Evolutionary conservation across 176 grass and related monocot genomes (phyloP).

Genomic region (Juncus inflexus): DNA sequence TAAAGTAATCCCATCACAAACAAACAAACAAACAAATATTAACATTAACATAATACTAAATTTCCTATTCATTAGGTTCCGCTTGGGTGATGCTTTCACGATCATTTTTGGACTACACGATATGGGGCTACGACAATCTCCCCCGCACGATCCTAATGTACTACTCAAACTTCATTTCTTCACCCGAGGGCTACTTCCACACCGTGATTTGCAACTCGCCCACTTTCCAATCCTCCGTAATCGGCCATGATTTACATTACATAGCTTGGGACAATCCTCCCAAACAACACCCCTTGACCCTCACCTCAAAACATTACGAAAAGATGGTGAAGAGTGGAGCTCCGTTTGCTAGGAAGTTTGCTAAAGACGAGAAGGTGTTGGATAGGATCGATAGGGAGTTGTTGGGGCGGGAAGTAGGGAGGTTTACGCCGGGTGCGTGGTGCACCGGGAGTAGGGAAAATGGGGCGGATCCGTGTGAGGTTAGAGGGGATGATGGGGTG

Average conservation of each 20-base stretch:
- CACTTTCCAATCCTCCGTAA: slow-evolving; percentile 51
- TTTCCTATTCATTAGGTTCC: slow-evolving; percentile 59
- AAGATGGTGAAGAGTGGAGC: slow-evolving; percentile 71
- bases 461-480: slow-evolving; percentile 51
- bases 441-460: slow-evolving; percentile 44
- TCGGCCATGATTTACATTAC: slow-evolving; percentile 87
- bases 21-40: neutral
- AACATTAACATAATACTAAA: no score
- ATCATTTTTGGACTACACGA: slow-evolving; percentile 77
- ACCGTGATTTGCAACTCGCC: slow-evolving; percentile 81
- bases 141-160: slow-evolving; percentile 80
- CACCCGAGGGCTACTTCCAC: slow-evolving; percentile 93
- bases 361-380: slow-evolving; percentile 77
- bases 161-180: slow-evolving; percentile 90
- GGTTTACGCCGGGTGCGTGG: slow-evolving; percentile 83
- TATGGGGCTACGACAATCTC: slow-evolving; percentile 90
- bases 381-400: slow-evolving; percentile 78
- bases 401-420: slow-evolving; percentile 53
- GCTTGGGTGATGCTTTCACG: slow-evolving; percentile 90
- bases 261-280: slow-evolving; percentile 91
- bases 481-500: slow-evolving; percentile 47
- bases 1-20: slow-evolving; percentile 13
- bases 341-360: slow-evolving; percentile 89
- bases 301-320: slow-evolving; percentile 69
- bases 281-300: slow-evolving; percentile 76